phyloP scores from a whole-genome alignment of 2,329 filamentous ascomycete genomes.

The Achaetomium macrosporum region DNA sequence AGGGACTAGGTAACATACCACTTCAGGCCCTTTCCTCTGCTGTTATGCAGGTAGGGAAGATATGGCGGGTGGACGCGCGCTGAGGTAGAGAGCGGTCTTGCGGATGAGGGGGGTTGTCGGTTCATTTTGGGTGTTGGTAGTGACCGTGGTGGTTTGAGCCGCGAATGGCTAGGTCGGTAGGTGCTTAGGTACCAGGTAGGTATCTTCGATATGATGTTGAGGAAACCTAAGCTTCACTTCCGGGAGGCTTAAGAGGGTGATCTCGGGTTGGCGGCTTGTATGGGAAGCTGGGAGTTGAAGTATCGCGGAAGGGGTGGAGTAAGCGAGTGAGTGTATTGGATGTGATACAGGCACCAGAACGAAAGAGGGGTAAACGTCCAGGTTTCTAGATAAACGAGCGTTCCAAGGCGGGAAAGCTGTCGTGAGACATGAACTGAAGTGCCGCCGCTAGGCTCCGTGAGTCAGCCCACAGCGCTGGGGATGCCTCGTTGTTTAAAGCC shows the following conservation, averaged over 20 bases:
- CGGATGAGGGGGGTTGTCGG: constrained; percentile 5
- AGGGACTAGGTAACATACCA: constrained; percentile 18
- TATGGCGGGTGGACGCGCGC: constrained; percentile 30
- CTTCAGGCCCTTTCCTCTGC: constrained; percentile 18
- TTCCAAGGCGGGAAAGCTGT: background rate
- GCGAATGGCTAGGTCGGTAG: background rate
- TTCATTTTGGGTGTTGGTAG: constrained; percentile 9
- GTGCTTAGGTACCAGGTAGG: background rate
- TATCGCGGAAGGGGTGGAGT: background rate
- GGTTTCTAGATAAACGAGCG: background rate
- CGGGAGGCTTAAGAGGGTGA: no score
- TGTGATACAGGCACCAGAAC: background rate
- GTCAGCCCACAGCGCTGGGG: constrained; percentile 4
- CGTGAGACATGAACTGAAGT: background rate
- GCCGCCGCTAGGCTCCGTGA: background rate
- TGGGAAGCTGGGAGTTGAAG: background rate
- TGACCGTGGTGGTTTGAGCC: background rate
- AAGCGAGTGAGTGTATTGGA: background rate
- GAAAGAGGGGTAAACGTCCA: background rate
- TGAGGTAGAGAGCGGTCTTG: constrained; percentile 22
- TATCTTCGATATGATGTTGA: background rate
- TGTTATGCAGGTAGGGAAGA: constrained; percentile 28
- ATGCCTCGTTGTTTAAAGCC: background rate
- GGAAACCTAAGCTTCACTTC: no score
- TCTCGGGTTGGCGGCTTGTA: no score